These are phyloP conservation scores for Spathaspora sp. DNA, from an alignment of 1,139 yeast genomes.

Conservation along the genomic window DNA sequence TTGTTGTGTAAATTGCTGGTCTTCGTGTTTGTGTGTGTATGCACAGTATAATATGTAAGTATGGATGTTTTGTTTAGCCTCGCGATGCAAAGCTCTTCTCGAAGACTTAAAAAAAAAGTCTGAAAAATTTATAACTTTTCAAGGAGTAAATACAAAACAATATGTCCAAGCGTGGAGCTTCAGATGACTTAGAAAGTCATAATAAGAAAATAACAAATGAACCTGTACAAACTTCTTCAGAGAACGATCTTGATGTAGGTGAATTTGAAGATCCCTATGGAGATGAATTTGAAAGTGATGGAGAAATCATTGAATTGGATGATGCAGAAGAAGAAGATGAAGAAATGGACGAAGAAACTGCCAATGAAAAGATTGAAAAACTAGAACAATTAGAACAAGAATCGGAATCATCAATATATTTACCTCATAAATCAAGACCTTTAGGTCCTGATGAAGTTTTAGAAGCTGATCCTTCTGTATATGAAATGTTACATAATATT, in stretches of 20 bases:
- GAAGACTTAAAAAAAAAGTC: neutral
- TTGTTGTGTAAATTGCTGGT: neutral
- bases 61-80: neutral
- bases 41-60: neutral
- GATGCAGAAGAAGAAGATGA: slow-evolving; percentile 62
- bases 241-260: slow-evolving; percentile 64
- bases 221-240: slow-evolving; percentile 9
- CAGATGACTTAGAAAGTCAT: slow-evolving; percentile 35
- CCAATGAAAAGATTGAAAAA: slow-evolving; percentile 22
- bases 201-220: slow-evolving; percentile 34
- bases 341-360: slow-evolving; percentile 38
- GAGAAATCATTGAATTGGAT: slow-evolving; percentile 78
- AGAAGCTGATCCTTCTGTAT: slow-evolving; percentile 95
- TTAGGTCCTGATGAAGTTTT: slow-evolving; percentile 93
- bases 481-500: slow-evolving; percentile 94
- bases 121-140: neutral
- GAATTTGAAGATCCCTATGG: slow-evolving; percentile 94
- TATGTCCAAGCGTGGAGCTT: slow-evolving; percentile 65
- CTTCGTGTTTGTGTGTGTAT: neutral
- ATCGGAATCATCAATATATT: slow-evolving; percentile 51
- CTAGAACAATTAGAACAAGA: slow-evolving; percentile 35
- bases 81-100: slow-evolving; percentile 1
- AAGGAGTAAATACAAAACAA: neutral
- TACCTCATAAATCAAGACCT: slow-evolving; percentile 87
- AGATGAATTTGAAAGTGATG: slow-evolving; percentile 93